Conservation (phyloP, 495 filamentous ascomycete genomes). For the Penicillium crystallinum region DNA sequence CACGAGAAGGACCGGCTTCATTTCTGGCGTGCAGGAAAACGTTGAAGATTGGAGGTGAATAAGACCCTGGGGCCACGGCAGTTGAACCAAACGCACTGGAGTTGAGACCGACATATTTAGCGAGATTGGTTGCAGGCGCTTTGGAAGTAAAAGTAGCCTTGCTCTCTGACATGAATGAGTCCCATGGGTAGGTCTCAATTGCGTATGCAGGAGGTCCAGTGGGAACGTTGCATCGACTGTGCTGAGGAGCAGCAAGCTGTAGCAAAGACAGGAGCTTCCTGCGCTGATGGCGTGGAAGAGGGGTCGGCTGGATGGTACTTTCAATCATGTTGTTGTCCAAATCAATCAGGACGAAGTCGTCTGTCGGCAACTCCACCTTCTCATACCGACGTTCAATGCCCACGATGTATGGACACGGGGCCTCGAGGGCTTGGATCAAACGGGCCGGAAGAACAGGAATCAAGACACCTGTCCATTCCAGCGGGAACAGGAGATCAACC, state of each 20-base stretch:
- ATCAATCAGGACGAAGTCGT: conserved; percentile 93
- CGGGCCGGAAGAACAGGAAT: conserved; percentile 88
- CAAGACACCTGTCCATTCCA: conserved; percentile 88
- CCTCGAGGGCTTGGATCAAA: conserved; percentile 82
- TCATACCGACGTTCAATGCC: conserved; percentile 94
- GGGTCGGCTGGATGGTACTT: conserved; percentile 63
- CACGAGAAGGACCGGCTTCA: conserved; percentile 45
- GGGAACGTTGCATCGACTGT: conserved; percentile 78
- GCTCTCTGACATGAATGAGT: conserved; percentile 84
- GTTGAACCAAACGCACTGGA: conserved; percentile 75
- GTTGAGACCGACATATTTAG: conserved; percentile 81
- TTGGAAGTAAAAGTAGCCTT: conserved; percentile 67
- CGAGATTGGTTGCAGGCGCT: conserved; percentile 63
- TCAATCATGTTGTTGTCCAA: conserved; percentile 86
- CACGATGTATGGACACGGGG: conserved; percentile 94
- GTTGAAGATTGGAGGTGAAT: conserved; percentile 71
- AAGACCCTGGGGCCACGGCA: conserved; percentile 46
- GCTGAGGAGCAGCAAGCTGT: conserved; percentile 85
- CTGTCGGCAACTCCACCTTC: conserved; percentile 84
- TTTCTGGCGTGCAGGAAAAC: conserved; percentile 76
- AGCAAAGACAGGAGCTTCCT: conserved; percentile 84
- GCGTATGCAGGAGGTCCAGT: conserved; percentile 90
- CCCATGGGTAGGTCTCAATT: conserved; percentile 83
- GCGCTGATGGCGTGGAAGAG: conserved; percentile 82
- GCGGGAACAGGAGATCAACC: conserved; percentile 77